A percentile compares a stretch with the other conserved stretches of the same genome.
Conservation (phyloP, 108 stramenopile species). For the Aurantiochytrium sp. region DNA sequence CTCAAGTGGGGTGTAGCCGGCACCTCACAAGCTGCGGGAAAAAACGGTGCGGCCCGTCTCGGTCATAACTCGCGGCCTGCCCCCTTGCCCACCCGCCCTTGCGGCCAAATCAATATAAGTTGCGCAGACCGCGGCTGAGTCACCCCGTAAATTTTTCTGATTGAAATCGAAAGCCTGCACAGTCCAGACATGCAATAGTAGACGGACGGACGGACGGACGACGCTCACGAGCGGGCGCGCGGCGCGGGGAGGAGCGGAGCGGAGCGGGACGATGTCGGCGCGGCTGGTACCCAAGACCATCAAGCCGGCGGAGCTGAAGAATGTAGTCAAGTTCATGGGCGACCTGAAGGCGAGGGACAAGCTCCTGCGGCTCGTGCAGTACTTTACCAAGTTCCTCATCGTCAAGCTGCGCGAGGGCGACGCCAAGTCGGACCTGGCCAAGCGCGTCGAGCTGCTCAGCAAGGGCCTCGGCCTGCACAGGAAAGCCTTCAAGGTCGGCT, state of each 20-base stretch:
- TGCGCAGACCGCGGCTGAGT: too few species aligned
- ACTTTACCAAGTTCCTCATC: neutral
- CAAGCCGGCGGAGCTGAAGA: constrained; percentile 6
- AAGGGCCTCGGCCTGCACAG: constrained; percentile 17
- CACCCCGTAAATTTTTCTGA: too few species aligned
- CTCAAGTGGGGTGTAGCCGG: too few species aligned
- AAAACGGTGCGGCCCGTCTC: too few species aligned
- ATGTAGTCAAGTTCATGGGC: constrained; percentile 15
- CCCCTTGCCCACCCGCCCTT: too few species aligned
- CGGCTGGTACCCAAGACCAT: neutral
- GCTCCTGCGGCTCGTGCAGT: constrained; percentile 22
- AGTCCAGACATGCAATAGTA: too few species aligned
- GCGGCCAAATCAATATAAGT: too few species aligned
- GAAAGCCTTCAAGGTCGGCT: constrained; percentile 17
- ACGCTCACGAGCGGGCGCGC: too few species aligned
- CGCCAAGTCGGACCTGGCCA: constrained; percentile 7
- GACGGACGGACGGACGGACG: too few species aligned
- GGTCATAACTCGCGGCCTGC: too few species aligned
- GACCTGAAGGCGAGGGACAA: constrained; percentile 32
- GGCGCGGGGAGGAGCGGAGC: neutral
- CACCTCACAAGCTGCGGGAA: too few species aligned
- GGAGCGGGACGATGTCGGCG: neutral
- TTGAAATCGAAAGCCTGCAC: too few species aligned
- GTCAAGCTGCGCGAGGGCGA: neutral
- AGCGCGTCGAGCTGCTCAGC: neutral